Evolutionary conservation across 116 monocot species (phyloP), one percentile per base, ranked within the genome.

Genomic region (Iris pallida): DNA sequence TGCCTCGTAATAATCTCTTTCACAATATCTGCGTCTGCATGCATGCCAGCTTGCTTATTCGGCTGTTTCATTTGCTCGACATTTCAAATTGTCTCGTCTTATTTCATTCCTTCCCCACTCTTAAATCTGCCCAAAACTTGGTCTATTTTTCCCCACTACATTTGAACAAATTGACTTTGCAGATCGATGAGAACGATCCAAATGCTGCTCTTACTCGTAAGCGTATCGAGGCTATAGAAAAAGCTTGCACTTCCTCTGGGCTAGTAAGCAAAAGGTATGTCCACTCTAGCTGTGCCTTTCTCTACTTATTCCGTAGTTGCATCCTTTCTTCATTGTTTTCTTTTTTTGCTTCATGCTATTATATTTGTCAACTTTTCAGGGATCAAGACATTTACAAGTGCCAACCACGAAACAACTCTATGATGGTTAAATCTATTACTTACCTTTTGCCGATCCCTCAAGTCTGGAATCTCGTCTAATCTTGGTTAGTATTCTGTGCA

Each of bases 181-280:
- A 92, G 88, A 69, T 92, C 17, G 68, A 88, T 69, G 45, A 76
- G 14, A 75, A 59, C 9, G 92, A 92, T 75, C 88, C 88, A 46
- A 92, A 86, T 85, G 88, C 92, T 0, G 13, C 18, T 43, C 81
- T 92, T 60, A 81, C 92, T 18, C 20, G 51, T 55, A 62, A 83
- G 59, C 78, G 74, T 8, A 20, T 86, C 6, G 83, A 88, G 53
- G 74, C 75, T 52, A 92, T 92, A 71, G 30, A 30, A 3, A 30
- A 30, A 30, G 30, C 30, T 30, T 30, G 30, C 30, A 30, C 30
- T 30, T 30, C 30, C 30, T 30, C 3, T 30, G 30, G 30, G 3
- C 30, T 30, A 30, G 30, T 30, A 30, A 30, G 30, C 30, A 30
- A 30, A 30, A 30, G 30, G 30, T 30, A 30, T 30, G 30, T 30